Conservation (phyloP, 192 early-diverging fungal species). For the Rhizophagus prolifer region DNA sequence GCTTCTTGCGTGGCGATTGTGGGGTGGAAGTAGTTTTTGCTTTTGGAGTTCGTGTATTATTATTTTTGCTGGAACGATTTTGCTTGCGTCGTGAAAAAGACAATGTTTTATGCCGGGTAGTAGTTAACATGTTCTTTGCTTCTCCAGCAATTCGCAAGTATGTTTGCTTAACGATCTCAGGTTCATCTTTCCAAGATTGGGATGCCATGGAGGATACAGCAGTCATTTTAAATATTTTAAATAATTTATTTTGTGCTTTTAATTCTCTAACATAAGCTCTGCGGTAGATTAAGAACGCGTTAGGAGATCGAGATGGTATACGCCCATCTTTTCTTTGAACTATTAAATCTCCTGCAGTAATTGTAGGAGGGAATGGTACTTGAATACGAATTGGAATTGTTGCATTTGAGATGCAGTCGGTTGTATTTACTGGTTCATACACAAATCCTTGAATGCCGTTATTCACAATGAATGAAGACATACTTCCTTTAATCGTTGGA, state of each 20-base stretch:
- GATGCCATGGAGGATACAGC: constrained; percentile 12
- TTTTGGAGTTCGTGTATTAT: background rate
- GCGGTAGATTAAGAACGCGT: constrained; percentile 22
- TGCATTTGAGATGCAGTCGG: background rate
- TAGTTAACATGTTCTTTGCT: background rate
- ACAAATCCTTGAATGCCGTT: background rate
- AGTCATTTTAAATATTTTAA: constrained; percentile 21
- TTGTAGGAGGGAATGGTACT: constrained; percentile 13
- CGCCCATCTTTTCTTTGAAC: background rate
- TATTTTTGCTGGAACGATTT: background rate
- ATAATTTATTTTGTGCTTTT: background rate
- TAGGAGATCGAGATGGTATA: constrained; percentile 1
- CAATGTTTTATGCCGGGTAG: background rate
- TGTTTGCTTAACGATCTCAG: background rate
- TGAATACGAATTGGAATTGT: background rate
- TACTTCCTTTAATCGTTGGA: background rate
- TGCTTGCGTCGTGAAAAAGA: constrained; percentile 8
- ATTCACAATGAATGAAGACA: background rate
- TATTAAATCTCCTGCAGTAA: background rate
- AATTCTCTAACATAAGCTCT: constrained; percentile 1
- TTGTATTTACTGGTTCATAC: background rate
- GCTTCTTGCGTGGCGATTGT: background rate
- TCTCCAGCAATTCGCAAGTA: constrained; percentile 6
- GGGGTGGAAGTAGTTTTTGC: background rate
- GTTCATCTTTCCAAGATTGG: constrained; percentile 7